phyloP scores from a whole-genome alignment of 306 rosid genomes.

The Benincasa hispida region DNA sequence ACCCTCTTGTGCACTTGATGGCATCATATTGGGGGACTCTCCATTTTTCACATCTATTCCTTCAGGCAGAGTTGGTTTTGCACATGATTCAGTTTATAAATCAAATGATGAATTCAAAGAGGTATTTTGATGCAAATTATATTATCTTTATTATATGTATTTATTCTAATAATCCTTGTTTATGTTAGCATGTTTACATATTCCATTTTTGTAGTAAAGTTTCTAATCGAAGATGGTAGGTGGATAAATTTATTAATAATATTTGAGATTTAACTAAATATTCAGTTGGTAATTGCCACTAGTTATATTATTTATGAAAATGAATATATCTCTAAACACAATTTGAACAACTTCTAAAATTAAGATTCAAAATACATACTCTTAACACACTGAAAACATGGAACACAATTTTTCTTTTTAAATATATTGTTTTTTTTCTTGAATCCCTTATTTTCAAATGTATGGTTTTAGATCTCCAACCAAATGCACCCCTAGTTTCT shows the following conservation, averaged over 20 bases:
- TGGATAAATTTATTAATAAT: neutral
- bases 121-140: conserved; percentile 25
- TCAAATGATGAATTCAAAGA: conserved; percentile 88
- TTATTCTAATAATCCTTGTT: neutral
- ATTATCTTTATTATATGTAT: neutral
- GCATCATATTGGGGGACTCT: conserved; percentile 76
- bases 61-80: conserved; percentile 89
- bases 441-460: neutral
- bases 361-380: neutral
- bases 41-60: conserved; percentile 97
- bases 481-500: neutral
- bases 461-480: neutral
- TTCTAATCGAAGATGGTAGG: neutral
- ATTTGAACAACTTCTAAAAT: neutral
- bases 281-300: neutral
- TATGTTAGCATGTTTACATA: neutral
- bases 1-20: conserved; percentile 72
- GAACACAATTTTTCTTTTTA: neutral
- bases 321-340: neutral
- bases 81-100: conserved; percentile 48
- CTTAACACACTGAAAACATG: neutral
- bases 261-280: neutral
- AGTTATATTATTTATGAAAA: neutral
- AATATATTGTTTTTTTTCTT: too few species aligned
- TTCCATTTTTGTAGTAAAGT: neutral